Percentiles rank a stretch among this genome's conserved stretches.
phyloP scores from a whole-genome alignment of 2,329 filamentous ascomycete species.

The Coleophoma eucalyptorum region DNA sequence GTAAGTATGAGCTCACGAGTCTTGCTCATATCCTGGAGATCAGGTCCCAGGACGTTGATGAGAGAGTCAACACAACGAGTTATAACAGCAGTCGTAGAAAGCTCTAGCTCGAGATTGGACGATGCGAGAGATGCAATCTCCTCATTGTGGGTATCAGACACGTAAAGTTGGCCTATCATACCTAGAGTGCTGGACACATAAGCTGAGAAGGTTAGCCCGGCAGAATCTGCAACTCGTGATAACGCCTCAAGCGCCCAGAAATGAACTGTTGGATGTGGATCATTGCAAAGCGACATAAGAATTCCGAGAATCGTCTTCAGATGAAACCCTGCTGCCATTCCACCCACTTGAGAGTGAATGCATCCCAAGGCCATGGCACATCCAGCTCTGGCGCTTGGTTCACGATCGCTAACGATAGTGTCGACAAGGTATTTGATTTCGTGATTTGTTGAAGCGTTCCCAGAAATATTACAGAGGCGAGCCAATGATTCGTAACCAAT shows the following conservation, averaged over 20 bases:
- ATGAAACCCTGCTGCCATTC: slow-evolving; percentile 95
- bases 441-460: slow-evolving; percentile 81
- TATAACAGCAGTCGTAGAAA: slow-evolving; percentile 78
- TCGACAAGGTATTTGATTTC: slow-evolving; percentile 93
- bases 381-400: slow-evolving; percentile 88
- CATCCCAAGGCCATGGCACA: slow-evolving; percentile 91
- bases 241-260: slow-evolving; percentile 94
- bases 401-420: slow-evolving; percentile 88
- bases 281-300: slow-evolving; percentile 94
- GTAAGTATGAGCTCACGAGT: slow-evolving; percentile 89
- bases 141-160: slow-evolving; percentile 84
- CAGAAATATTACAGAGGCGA: slow-evolving; percentile 71
- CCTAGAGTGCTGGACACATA: slow-evolving; percentile 89
- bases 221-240: slow-evolving; percentile 82
- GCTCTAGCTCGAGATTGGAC: slow-evolving; percentile 85
- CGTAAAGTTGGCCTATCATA: slow-evolving; percentile 90
- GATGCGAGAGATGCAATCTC: slow-evolving; percentile 76
- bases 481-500: slow-evolving; percentile 84
- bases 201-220: slow-evolving; percentile 84
- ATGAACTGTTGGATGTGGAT: slow-evolving; percentile 91
- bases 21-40: slow-evolving; percentile 88
- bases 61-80: slow-evolving; percentile 89
- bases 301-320: slow-evolving; percentile 97
- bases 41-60: slow-evolving; percentile 93
- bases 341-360: slow-evolving; percentile 92